These are phyloP conservation scores for Fusarium protoensiforme DNA, from an alignment of 2,329 filamentous ascomycete genomes.

Conservation along the genomic window DNA sequence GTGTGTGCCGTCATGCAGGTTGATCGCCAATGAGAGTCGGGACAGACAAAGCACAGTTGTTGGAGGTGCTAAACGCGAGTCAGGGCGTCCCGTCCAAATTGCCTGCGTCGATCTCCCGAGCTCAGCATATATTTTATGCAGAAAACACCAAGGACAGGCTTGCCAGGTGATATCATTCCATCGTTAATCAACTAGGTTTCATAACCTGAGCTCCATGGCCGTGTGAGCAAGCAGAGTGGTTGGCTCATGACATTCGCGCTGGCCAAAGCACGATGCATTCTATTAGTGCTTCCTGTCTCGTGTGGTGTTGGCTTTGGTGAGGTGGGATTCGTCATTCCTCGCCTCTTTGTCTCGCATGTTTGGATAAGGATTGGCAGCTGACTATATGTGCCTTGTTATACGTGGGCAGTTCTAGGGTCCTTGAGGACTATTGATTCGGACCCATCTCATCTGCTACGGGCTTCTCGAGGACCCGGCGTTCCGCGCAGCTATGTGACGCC, in stretches of 20 bases:
- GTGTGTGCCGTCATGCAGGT: conserved; percentile 1
- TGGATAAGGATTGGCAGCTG: conserved; percentile 8
- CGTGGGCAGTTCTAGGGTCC: conserved; percentile 16
- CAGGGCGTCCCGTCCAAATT: conserved; percentile 29
- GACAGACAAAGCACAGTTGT: not conserved
- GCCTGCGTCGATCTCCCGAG: conserved; percentile 42
- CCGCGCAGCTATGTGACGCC: conserved; percentile 3
- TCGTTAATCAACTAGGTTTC: not conserved
- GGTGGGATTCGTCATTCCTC: conserved; percentile 8
- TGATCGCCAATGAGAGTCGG: conserved; percentile 15
- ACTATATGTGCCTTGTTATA: conserved; percentile 39
- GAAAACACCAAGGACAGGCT: not conserved
- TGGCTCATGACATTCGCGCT: not conserved
- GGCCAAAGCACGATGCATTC: not conserved
- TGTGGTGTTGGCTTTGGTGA: conserved; percentile 1
- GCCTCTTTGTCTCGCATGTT: conserved; percentile 16
- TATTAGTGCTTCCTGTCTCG: not conserved
- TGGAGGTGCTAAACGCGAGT: conserved; percentile 32
- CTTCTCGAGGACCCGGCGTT: not conserved
- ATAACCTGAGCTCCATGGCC: not conserved
- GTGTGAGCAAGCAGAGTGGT: not conserved
- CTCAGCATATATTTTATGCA: conserved; percentile 16
- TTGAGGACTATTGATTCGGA: conserved; percentile 29
- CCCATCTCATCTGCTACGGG: conserved; percentile 20
- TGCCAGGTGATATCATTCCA: not conserved